These are phyloP conservation scores for Pseudonectria buxi DNA, from an alignment of 2,329 filamentous ascomycete genomes.

Conservation along the genomic window DNA sequence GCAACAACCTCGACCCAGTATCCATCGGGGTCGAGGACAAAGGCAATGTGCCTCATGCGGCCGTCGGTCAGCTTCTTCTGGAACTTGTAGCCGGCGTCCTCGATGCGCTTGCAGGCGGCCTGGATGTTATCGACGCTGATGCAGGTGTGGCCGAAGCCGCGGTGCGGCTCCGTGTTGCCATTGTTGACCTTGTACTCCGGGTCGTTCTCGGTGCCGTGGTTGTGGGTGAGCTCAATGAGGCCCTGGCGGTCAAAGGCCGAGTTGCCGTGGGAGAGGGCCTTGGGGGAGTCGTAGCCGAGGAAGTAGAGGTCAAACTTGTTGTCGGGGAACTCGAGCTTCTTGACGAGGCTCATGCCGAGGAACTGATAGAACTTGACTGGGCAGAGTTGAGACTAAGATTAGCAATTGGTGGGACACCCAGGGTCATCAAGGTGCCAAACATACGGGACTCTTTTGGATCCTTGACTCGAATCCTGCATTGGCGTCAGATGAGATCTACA, in stretches of 20 bases:
- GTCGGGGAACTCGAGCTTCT: slow-evolving; percentile 75
- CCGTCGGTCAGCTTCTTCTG: slow-evolving; percentile 93
- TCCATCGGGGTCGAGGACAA: slow-evolving; percentile 79
- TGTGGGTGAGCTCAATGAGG: slow-evolving; percentile 77
- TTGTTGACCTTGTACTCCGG: slow-evolving; percentile 73
- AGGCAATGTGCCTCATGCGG: slow-evolving; percentile 80
- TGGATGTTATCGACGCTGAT: slow-evolving; percentile 80
- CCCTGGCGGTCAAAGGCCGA: slow-evolving; percentile 77
- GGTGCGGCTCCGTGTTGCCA: slow-evolving; percentile 83
- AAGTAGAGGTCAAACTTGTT: slow-evolving; percentile 95
- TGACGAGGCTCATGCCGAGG: slow-evolving; percentile 78
- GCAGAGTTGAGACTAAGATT: slow-evolving; percentile 1
- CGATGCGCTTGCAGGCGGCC: slow-evolving; percentile 80
- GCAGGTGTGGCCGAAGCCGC: slow-evolving; percentile 80
- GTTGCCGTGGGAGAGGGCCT: slow-evolving; percentile 65
- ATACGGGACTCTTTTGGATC: slow-evolving; percentile 75
- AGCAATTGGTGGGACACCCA: neutral
- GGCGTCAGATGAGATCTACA: slow-evolving; percentile 9
- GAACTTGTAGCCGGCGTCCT: slow-evolving; percentile 86
- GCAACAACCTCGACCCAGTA: slow-evolving; percentile 84
- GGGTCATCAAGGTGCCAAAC: too few relatives aligned
- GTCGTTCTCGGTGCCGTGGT: slow-evolving; percentile 86
- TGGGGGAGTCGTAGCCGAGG: slow-evolving; percentile 75
- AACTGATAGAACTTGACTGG: slow-evolving; percentile 88
- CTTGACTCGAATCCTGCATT: slow-evolving; percentile 77